phyloP scores from a whole-genome alignment of 176 grass and related monocot genomes.

The Musa beccarii region DNA sequence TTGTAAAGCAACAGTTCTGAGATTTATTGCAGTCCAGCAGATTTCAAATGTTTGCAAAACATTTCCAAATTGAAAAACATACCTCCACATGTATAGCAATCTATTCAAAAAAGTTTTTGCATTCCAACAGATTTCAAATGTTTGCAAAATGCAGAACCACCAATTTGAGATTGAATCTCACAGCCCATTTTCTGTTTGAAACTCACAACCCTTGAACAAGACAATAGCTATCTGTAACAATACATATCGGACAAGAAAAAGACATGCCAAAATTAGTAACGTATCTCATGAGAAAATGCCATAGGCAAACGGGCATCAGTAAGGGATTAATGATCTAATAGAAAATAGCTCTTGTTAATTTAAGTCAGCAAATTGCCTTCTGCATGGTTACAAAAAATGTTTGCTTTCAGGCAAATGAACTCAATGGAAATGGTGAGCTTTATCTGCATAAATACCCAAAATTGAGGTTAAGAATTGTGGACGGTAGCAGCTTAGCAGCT shows the following conservation, averaged over 20 bases:
- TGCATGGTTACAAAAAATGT: neutral
- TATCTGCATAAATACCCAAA: slow-evolving; percentile 80
- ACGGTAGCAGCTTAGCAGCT: slow-evolving; percentile 80
- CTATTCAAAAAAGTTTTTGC: neutral
- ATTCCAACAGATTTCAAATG: neutral
- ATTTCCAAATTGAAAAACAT: neutral
- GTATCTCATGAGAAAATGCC: no score
- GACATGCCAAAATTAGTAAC: no score
- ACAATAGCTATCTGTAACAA: no score
- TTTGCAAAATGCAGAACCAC: neutral
- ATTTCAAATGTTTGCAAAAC: neutral
- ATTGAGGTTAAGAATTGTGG: slow-evolving; percentile 60
- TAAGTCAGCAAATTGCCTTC: neutral
- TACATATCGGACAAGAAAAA: no score
- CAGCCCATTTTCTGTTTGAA: no score
- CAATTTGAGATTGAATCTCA: neutral
- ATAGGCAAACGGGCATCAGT: no score
- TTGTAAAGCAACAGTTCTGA: neutral
- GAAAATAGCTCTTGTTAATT: neutral
- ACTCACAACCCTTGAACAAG: no score
- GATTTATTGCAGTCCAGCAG: neutral
- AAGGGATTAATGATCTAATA: neutral
- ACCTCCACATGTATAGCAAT: neutral
- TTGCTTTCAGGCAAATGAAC: slow-evolving; percentile 39
- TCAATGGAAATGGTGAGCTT: slow-evolving; percentile 56